Conservation (phyloP, 768 basidiomycete species). For the Tulasnella sp. region DNA sequence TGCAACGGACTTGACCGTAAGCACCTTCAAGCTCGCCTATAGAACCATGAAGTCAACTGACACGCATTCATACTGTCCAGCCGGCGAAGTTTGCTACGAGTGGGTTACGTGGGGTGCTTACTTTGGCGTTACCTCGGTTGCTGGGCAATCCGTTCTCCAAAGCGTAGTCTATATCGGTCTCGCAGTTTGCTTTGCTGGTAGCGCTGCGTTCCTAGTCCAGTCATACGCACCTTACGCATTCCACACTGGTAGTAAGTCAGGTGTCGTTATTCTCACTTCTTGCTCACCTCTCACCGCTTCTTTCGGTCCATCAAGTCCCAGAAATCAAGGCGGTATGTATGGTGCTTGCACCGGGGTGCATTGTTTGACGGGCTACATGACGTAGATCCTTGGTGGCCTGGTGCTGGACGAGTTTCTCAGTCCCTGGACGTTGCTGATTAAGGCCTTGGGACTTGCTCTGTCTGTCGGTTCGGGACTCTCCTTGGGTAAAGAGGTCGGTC, state of each 20-base stretch:
- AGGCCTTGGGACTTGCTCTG: constrained; percentile 79
- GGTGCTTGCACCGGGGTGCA: no score
- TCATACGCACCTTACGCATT: constrained; percentile 76
- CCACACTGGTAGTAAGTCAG: constrained; percentile 72
- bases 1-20: constrained; percentile 65
- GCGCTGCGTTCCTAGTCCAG: constrained; percentile 65
- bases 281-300: constrained; percentile 17
- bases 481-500: constrained; percentile 75
- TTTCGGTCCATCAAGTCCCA: constrained; percentile 54
- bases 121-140: constrained; percentile 56
- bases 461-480: constrained; percentile 81
- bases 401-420: constrained; percentile 87
- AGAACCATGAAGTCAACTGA: constrained; percentile 23
- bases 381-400: constrained; percentile 77
- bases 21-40: constrained; percentile 39
- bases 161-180: constrained; percentile 65
- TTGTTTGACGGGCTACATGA: background rate
- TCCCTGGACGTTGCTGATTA: constrained; percentile 83
- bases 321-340: constrained; percentile 73
- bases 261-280: constrained; percentile 58
- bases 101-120: constrained; percentile 73
- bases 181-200: constrained; percentile 68
- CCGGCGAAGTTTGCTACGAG: constrained; percentile 66
- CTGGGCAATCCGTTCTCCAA: constrained; percentile 66
- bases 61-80: constrained; percentile 44